phyloP scores from a whole-genome alignment of 805 yeast species.

The Pichia cabralensis region DNA sequence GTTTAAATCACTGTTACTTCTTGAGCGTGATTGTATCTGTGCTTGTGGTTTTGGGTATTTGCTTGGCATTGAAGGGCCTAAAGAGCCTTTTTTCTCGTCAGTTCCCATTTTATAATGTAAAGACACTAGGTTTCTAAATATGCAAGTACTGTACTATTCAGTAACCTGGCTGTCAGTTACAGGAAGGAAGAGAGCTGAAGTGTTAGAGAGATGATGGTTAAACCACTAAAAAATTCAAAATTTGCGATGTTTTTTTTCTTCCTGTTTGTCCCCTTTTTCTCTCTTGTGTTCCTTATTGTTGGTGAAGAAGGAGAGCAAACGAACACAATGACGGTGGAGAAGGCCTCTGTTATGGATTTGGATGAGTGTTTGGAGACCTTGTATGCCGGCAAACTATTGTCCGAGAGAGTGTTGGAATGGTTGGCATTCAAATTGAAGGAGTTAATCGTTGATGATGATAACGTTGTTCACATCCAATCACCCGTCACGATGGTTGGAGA shows the following conservation, averaged over 20 bases:
- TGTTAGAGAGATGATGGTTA: too few relatives aligned
- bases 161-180: too few relatives aligned
- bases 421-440: conserved; percentile 78
- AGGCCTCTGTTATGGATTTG: conserved; percentile 33
- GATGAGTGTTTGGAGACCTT: conserved; percentile 64
- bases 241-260: too few relatives aligned
- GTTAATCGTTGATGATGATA: conserved; percentile 67
- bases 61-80: too few relatives aligned
- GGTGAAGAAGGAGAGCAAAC: neutral
- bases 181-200: too few relatives aligned
- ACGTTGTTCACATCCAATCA: conserved; percentile 71
- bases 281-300: neutral
- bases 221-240: too few relatives aligned
- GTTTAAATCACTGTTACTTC: conserved; percentile 5
- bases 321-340: conserved; percentile 4
- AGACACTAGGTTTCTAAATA: too few relatives aligned
- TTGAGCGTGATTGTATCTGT: neutral
- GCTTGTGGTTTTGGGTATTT: neutral
- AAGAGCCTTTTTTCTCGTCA: too few relatives aligned
- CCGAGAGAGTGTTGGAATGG: conserved; percentile 61
- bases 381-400: conserved; percentile 53
- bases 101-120: too few relatives aligned
- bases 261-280: too few relatives aligned
- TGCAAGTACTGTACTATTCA: too few relatives aligned
- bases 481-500: conserved; percentile 97